Evolutionary conservation across 306 rosid species (phyloP), one percentile per base, ranked within the genome.

Genomic region (Inga leiocalycina): DNA sequence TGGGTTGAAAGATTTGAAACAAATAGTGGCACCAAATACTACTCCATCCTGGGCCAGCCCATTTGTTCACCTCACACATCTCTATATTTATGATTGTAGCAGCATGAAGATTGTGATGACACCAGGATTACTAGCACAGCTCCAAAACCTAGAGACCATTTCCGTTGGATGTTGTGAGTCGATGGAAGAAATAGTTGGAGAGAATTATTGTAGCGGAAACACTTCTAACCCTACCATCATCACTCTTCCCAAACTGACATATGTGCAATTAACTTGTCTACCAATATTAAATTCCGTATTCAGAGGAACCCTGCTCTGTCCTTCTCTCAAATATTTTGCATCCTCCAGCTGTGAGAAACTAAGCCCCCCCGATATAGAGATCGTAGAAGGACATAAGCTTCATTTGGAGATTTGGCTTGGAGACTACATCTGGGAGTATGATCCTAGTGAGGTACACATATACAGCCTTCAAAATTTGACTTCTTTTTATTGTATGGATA

Each of bases 111-210:
- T 46, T 46, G 3, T 46, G 16, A 46, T 46, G 14, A 46, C 51
- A 3, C 16, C 14, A 12, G 4, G 2, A 11, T 46, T 46, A 46
- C 3, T 46, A 46, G 16, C 51, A 46, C 4, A 46, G 3, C 51
- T 46, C 4, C 51, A 12, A 12, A 46, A 46, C 51, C 0, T 46
- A 46, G 51, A 46, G 16, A 12, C 15, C 15, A 46, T 46, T 46
- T 10, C 2, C 16, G 51, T 46, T 46, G 43, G 20, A 30, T 45
- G 9, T 10, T 76, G 79, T 6, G 0, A 0, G 0, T 11, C 34
- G 8, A 8, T 81, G 74, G 61, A 39, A 32, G 83, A 79, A 34
- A 66, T 84, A 39, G 65, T n/a, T 57, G 30, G 13, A n/a, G 24
- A 20, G 8, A 8, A 7, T 57, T 1, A 17, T 20, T 17, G 57